These are phyloP conservation scores for Tetrahymena borealis DNA, from an alignment of 73 alveolate genomes.

Conservation along the genomic window DNA sequence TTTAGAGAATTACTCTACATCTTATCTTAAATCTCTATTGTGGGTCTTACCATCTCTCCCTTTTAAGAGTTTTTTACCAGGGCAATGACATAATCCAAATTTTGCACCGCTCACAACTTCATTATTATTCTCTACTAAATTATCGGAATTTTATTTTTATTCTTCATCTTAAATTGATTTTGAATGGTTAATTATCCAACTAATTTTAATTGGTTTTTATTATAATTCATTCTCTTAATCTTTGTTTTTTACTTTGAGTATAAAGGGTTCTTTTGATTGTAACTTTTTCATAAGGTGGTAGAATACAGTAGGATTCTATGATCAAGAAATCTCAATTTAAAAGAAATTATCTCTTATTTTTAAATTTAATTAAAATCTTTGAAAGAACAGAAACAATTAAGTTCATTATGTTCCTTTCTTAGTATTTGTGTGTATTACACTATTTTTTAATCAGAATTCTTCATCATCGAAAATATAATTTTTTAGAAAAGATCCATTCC, in stretches of 20 bases:
- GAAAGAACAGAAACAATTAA: no score
- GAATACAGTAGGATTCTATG: no score
- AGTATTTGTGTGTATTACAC: no score
- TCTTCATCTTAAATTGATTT: background rate
- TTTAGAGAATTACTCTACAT: slow-evolving; percentile 14
- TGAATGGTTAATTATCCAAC: background rate
- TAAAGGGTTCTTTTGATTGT: background rate
- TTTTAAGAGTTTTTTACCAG: slow-evolving; percentile 54
- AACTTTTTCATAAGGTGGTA: background rate
- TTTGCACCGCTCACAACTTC: background rate
- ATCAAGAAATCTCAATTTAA: no score
- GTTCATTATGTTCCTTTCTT: no score
- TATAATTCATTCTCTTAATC: background rate
- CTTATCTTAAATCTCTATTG: slow-evolving; percentile 41
- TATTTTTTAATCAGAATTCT: no score
- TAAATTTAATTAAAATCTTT: no score
- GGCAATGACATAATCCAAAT: slow-evolving; percentile 51
- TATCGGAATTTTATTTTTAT: background rate
- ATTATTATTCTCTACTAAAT: background rate
- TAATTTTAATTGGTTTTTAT: background rate
- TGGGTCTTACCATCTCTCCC: slow-evolving; percentile 67
- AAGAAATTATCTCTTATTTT: no score
- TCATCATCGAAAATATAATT: no score
- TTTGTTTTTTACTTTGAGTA: background rate
- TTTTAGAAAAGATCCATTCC: no score